phyloP scores from a whole-genome alignment of 164 flowering plant genomes.

The Vitis rupestris region DNA sequence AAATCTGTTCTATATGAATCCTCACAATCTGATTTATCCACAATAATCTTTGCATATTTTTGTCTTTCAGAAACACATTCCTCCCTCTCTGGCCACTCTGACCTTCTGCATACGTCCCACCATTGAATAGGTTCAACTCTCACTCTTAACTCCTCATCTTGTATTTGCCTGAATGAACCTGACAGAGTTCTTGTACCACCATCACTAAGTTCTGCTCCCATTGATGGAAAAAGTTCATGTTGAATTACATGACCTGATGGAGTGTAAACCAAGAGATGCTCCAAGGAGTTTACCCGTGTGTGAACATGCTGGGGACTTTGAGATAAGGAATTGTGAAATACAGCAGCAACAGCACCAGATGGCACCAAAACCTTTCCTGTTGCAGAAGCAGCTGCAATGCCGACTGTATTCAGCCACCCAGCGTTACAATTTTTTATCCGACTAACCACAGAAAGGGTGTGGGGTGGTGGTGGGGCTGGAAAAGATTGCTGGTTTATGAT shows the following conservation, averaged over 20 bases:
- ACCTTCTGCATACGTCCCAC: constrained; percentile 92
- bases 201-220: constrained; percentile 44
- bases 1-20: constrained; percentile 19
- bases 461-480: constrained; percentile 62
- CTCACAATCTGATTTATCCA: constrained; percentile 34
- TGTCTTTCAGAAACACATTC: constrained; percentile 40
- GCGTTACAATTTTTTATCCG: constrained; percentile 66
- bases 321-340: constrained; percentile 63
- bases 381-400: constrained; percentile 67
- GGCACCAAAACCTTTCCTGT: constrained; percentile 65
- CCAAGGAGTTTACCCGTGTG: constrained; percentile 42
- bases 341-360: constrained; percentile 85
- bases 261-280: constrained; percentile 81
- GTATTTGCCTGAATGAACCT: constrained; percentile 36
- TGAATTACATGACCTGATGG: constrained; percentile 86
- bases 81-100: constrained; percentile 81
- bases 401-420: constrained; percentile 76
- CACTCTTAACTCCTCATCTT: constrained; percentile 70
- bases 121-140: constrained; percentile 78
- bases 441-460: constrained; percentile 72
- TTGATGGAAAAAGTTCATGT: constrained; percentile 60
- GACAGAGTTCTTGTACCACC: constrained; percentile 35
- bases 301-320: constrained; percentile 27
- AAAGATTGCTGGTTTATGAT: constrained; percentile 38
- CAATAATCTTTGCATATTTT: constrained; percentile 27